Conservation (phyloP, 1,139 yeast species). For the Zygoascus hellenicus region DNA sequence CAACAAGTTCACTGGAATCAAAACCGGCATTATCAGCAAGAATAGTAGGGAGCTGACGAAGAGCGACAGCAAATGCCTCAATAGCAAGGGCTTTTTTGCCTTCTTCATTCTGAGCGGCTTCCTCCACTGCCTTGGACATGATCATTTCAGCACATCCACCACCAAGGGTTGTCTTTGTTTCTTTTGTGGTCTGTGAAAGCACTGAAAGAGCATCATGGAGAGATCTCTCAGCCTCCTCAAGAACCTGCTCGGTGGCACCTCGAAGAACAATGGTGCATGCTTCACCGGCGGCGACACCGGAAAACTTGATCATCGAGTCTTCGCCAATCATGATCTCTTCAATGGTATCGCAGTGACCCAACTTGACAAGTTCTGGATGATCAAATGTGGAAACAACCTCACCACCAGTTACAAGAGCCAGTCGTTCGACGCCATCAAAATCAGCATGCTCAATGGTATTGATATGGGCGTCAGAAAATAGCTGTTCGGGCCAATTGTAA, state of each 20-base stretch:
- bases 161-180: conserved; percentile 92
- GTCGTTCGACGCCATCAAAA: conserved; percentile 95
- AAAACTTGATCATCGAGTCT: conserved; percentile 74
- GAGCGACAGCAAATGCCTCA: conserved; percentile 89
- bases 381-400: conserved; percentile 98
- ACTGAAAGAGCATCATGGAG: conserved; percentile 96
- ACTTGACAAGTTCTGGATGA: conserved; percentile 74
- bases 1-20: conserved; percentile 87
- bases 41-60: conserved; percentile 91
- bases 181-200: conserved; percentile 88
- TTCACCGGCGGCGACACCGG: conserved; percentile 92
- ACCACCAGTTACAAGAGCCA: conserved; percentile 95
- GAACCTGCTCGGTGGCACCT: conserved; percentile 94
- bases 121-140: conserved; percentile 97
- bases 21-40: conserved; percentile 96
- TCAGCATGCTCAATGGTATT: conserved; percentile 98
- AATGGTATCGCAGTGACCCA: conserved; percentile 84
- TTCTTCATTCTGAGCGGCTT: conserved; percentile 85
- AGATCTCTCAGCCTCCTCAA: conserved; percentile 97
- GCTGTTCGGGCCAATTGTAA: conserved; percentile 96
- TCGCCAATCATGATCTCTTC: conserved; percentile 95
- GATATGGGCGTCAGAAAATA: conserved; percentile 79
- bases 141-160: conserved; percentile 99
- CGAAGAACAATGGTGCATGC: conserved; percentile 95
- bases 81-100: conserved; percentile 94